phyloP scores from a whole-genome alignment of 2,329 filamentous ascomycete species.

The Aspergillus sp. region DNA sequence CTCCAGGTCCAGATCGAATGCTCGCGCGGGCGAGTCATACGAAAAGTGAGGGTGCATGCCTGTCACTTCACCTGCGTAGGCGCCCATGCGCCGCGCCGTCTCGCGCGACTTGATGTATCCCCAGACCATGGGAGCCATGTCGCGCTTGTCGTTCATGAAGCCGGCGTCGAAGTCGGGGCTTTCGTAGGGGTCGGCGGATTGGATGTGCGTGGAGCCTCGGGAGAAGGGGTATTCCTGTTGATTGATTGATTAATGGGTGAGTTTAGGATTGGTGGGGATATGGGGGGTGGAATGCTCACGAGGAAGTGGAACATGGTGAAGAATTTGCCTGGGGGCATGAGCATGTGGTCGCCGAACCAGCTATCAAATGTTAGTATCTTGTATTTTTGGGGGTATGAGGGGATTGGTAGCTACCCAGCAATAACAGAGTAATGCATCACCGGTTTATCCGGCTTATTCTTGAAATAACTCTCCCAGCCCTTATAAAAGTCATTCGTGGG shows the following conservation, averaged over 20 bases:
- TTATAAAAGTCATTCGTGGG: conserved; percentile 68
- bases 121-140: conserved; percentile 85
- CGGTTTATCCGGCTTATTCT: conserved; percentile 81
- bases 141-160: conserved; percentile 83
- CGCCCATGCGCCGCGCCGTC: conserved; percentile 75
- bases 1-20: conserved; percentile 71
- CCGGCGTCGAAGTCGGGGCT: conserved; percentile 75
- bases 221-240: conserved; percentile 69
- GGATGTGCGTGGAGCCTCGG: conserved; percentile 70
- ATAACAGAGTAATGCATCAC: conserved; percentile 85
- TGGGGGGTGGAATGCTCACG: conserved; percentile 19
- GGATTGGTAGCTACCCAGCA: conserved; percentile 50
- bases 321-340: conserved; percentile 74
- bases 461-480: conserved; percentile 81
- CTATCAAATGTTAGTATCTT: conserved; percentile 23
- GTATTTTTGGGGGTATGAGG: not conserved
- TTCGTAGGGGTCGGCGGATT: conserved; percentile 71
- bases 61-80: conserved; percentile 73
- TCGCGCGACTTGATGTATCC: conserved; percentile 80
- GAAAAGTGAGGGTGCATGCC: conserved; percentile 69
- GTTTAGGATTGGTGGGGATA: not conserved
- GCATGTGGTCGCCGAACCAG: conserved; percentile 53
- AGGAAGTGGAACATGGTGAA: conserved; percentile 84
- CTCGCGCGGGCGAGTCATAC: conserved; percentile 68
- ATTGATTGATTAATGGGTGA: not conserved